These are phyloP conservation scores for Globisporangium sylvaticum DNA, from an alignment of 352 stramenopile species.

Conservation along the genomic window DNA sequence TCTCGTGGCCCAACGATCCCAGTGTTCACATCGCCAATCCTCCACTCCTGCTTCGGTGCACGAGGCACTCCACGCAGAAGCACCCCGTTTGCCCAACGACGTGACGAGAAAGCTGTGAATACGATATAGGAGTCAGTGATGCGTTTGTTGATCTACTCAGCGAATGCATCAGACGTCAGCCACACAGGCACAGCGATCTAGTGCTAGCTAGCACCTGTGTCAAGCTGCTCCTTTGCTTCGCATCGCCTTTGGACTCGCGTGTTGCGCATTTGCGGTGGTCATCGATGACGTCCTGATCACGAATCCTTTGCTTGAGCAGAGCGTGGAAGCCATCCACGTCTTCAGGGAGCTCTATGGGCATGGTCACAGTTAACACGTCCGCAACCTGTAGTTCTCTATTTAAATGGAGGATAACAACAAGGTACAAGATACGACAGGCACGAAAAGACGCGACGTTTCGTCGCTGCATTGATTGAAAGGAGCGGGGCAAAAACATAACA, in stretches of 20 bases:
- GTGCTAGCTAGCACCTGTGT: slow-evolving; percentile 7
- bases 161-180: neutral
- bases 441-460: slow-evolving; percentile 6
- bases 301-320: slow-evolving; percentile 48
- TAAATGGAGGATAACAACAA: neutral
- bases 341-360: slow-evolving; percentile 36
- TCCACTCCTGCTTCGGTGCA: slow-evolving; percentile 73
- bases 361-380: neutral
- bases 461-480: neutral
- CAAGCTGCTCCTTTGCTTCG: slow-evolving; percentile 12
- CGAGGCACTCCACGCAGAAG: slow-evolving; percentile 70
- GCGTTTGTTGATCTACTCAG: neutral
- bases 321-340: slow-evolving; percentile 47
- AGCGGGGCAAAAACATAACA: neutral
- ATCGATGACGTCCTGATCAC: slow-evolving; percentile 55
- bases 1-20: slow-evolving; percentile 61
- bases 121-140: neutral
- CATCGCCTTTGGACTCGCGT: neutral
- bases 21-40: slow-evolving; percentile 66
- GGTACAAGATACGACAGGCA: neutral
- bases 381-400: neutral
- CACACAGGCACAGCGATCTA: neutral
- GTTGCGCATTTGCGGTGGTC: slow-evolving; percentile 15
- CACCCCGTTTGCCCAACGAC: slow-evolving; percentile 66
- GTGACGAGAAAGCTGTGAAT: slow-evolving; percentile 33